Evolutionary conservation across 371 early-diverging fungal genomes (phyloP).

Genomic region (Blakeslea trispora): DNA sequence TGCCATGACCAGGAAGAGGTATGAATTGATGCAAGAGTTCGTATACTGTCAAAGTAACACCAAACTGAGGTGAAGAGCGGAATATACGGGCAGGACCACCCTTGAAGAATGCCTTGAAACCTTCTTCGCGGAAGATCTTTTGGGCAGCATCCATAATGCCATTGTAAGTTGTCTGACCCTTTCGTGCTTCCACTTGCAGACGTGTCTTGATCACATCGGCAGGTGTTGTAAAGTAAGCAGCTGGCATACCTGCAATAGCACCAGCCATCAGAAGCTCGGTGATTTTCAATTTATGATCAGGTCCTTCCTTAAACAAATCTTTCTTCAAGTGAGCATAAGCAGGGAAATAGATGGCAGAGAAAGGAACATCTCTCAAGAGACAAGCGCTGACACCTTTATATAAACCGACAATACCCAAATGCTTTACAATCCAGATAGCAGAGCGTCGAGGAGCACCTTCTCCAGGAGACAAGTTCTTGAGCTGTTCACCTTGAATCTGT

Average conservation of each 20-base stretch:
- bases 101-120: slow-evolving; percentile 94
- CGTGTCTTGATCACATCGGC: slow-evolving; percentile 99
- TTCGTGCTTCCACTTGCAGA: slow-evolving; percentile 90
- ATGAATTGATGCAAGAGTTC: slow-evolving; percentile 85
- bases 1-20: slow-evolving; percentile 62
- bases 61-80: slow-evolving; percentile 94
- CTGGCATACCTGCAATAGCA: slow-evolving; percentile 96
- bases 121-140: slow-evolving; percentile 92
- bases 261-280: slow-evolving; percentile 87
- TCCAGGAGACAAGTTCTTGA: slow-evolving; percentile 45
- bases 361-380: slow-evolving; percentile 94
- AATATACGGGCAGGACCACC: slow-evolving; percentile 88
- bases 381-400: slow-evolving; percentile 96
- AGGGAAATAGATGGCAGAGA: slow-evolving; percentile 97
- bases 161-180: slow-evolving; percentile 85
- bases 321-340: slow-evolving; percentile 92
- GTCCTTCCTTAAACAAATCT: slow-evolving; percentile 81
- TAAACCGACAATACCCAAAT: slow-evolving; percentile 90
- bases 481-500: slow-evolving; percentile 84
- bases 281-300: slow-evolving; percentile 71
- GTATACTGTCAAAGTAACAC: slow-evolving; percentile 92
- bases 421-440: slow-evolving; percentile 89
- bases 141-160: slow-evolving; percentile 87
- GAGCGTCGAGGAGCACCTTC: slow-evolving; percentile 65
- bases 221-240: slow-evolving; percentile 96